Evolutionary conservation across 768 basidiomycete species (phyloP).

Genomic region (Thelephora ganbajun): DNA sequence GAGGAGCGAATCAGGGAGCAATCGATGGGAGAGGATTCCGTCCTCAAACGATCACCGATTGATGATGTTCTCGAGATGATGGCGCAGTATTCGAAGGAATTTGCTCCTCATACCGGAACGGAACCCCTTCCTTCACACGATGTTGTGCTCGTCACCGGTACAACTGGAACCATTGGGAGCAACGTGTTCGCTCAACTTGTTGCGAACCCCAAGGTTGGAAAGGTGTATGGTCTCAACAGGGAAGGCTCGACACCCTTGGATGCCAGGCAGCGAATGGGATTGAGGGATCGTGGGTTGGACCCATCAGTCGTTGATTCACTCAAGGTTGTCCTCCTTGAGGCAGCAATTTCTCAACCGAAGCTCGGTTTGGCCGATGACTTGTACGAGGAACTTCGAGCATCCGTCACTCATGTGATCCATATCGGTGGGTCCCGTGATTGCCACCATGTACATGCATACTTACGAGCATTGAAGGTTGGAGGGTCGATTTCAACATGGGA

Average conservation of each 20-base stretch:
- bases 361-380: conserved; percentile 16
- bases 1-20: background rate
- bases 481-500: conserved; percentile 20
- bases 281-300: conserved; percentile 20
- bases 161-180: conserved; percentile 18
- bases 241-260: conserved; percentile 7
- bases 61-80: conserved; percentile 24
- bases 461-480: conserved; percentile 16
- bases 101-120: conserved; percentile 1
- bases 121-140: background rate
- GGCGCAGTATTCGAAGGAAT: conserved; percentile 22
- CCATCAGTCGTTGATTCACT: conserved; percentile 12
- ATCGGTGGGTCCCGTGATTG: conserved; percentile 15
- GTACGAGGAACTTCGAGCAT: conserved; percentile 17
- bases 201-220: conserved; percentile 5
- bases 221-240: background rate
- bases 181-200: conserved; percentile 15
- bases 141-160: conserved; percentile 19
- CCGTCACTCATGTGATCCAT: conserved; percentile 25
- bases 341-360: conserved; percentile 9
- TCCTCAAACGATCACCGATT: background rate
- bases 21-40: too few relatives aligned
- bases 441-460: background rate
- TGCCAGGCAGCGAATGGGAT: conserved; percentile 15
- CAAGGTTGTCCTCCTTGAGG: conserved; percentile 22